These are phyloP conservation scores for Candida coleopterorum DNA, from an alignment of 805 yeast genomes.

Conservation along the genomic window DNA sequence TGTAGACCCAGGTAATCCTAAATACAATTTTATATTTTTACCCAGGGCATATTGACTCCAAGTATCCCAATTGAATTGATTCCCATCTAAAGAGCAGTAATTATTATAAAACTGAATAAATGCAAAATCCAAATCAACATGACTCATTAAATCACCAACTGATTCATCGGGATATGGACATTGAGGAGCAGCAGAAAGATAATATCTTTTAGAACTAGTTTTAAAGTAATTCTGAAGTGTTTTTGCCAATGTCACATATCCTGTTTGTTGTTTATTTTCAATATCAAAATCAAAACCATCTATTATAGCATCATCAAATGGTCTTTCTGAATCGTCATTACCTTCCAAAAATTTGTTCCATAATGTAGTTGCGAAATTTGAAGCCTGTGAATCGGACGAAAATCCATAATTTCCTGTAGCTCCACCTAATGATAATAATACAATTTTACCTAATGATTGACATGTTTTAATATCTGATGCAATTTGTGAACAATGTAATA, in stretches of 20 bases:
- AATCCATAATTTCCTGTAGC: slow-evolving; percentile 43
- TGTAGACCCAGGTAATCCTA: slow-evolving; percentile 68
- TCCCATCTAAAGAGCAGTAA: slow-evolving; percentile 55
- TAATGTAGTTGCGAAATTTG: slow-evolving; percentile 39
- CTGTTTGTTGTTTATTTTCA: slow-evolving; percentile 20
- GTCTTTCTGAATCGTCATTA: slow-evolving; percentile 16
- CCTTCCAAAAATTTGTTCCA: slow-evolving; percentile 33
- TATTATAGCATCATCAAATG: slow-evolving; percentile 25
- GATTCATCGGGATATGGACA: slow-evolving; percentile 78
- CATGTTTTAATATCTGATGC: slow-evolving; percentile 66
- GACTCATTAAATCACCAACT: slow-evolving; percentile 28
- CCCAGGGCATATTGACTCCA: slow-evolving; percentile 72
- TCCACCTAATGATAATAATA: slow-evolving; percentile 64
- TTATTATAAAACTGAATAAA: slow-evolving; percentile 90
- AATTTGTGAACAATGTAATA: slow-evolving; percentile 29
- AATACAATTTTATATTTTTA: slow-evolving; percentile 58
- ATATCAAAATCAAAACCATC: slow-evolving; percentile 35
- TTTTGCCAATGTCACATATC: slow-evolving; percentile 24
- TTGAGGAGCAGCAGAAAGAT: slow-evolving; percentile 88
- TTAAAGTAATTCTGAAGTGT: slow-evolving; percentile 19
- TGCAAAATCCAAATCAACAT: slow-evolving; percentile 71
- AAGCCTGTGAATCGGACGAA: slow-evolving; percentile 48
- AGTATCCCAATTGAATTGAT: slow-evolving; percentile 57
- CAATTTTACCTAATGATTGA: slow-evolving; percentile 67
- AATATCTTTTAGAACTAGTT: slow-evolving; percentile 45